A percentile compares a stretch with the other conserved stretches of the same genome.
These are phyloP conservation scores for Crithidia acanthocephali DNA, from an alignment of 208 protist species.

Conservation along the genomic window DNA sequence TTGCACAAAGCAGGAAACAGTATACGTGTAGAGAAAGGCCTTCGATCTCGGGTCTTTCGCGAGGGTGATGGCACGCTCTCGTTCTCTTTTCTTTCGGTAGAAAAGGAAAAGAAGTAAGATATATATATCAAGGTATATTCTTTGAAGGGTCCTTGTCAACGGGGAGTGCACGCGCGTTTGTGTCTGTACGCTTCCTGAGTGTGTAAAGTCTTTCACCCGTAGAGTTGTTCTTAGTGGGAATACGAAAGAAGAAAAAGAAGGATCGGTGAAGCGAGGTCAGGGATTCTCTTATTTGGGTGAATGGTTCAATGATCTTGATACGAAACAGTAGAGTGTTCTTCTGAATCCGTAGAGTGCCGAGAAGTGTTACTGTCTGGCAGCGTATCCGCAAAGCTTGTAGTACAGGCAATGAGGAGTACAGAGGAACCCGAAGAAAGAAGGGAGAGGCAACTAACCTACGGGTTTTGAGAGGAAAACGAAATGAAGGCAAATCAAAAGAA, in stretches of 20 bases:
- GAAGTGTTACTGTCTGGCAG: constrained; percentile 1
- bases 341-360: background rate
- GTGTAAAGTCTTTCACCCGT: background rate
- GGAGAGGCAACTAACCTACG: background rate
- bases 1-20: background rate
- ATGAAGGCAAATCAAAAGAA: too few species aligned
- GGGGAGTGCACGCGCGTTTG: background rate
- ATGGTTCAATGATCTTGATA: background rate
- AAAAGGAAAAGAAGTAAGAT: background rate
- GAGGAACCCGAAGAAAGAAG: background rate
- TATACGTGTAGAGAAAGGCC: background rate
- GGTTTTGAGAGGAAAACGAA: too few species aligned
- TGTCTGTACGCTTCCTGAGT: background rate
- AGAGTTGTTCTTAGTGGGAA: background rate
- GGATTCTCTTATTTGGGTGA: background rate
- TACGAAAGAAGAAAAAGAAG: background rate
- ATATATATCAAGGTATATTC: background rate
- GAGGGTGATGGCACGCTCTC: background rate
- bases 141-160: background rate
- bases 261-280: background rate
- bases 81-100: background rate
- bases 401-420: background rate
- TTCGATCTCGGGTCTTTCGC: background rate
- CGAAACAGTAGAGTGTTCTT: background rate
- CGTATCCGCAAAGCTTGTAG: constrained; percentile 2